Base-by-base conservation (phyloP, 805 yeast genomes). In the Cyberlindnera subsufficiens region DNA sequence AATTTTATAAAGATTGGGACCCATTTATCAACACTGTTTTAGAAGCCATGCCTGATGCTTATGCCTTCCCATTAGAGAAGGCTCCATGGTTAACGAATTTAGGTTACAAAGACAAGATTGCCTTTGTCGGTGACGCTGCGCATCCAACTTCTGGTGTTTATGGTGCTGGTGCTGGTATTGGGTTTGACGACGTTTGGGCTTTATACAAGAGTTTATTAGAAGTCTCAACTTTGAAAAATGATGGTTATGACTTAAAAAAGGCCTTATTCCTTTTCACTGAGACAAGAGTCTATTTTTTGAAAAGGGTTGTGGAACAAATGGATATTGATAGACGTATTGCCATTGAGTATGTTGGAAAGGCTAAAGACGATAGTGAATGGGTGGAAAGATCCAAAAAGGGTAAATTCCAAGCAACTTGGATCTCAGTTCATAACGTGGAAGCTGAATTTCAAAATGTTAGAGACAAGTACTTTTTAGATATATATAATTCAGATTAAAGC, bases 61-160 rank as follows among this genome's bases (percentile, higher is more conserved):
- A 47, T 36, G 49, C 51, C 5, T 47, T 47, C 31, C 51, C 51
- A 17, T 33, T 45, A 8, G 51, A 47, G 32, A 44, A 40, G 30
- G 48, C 51, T 8, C 51, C 51, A 9, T 47, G 51, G 51, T 32
- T 44, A 18, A 44, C 40, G 16, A 32, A 47, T 16, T 32, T 47
- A 20, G 32, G 40, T 4, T 6, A 34, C 14, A 22, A 35, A 5
- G 40, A 47, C 38, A 37, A 22, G 14, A 30, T 47, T 10, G 51
- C 46, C 4, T 47, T 47, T 42, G 46, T 47, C 38, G 51, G 51
- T 17, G 51, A 47, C 38, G 46, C 49, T 20, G 49, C 51, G 4
- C 51, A 44, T 32, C 51, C 51, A 37, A 47, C 51, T n/a, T 47
- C 51, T 13, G 51, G 51, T 18, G 44, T 44, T 4, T 47, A 47